phyloP scores from a whole-genome alignment of 805 yeast species.

The Brettanomyces naardenensis region DNA sequence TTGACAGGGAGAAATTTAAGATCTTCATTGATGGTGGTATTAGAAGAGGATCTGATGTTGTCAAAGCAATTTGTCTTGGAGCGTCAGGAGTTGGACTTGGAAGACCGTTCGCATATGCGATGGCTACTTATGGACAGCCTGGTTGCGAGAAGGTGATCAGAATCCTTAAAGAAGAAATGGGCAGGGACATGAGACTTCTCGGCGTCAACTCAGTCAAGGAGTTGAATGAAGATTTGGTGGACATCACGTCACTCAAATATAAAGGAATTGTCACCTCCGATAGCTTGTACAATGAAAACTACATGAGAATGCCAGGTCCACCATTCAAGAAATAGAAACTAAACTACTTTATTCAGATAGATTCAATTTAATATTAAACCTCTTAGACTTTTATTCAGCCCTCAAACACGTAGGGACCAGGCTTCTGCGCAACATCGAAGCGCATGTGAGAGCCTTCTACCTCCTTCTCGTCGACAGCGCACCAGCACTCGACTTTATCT shows the following conservation, averaged over 20 bases:
- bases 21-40: constrained; percentile 73
- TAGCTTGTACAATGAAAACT: constrained; percentile 45
- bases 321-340: constrained; percentile 7
- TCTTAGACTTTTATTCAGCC: too few relatives aligned
- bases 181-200: constrained; percentile 51
- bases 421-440: constrained; percentile 43
- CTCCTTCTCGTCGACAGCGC: constrained; percentile 46
- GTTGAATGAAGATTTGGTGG: constrained; percentile 31
- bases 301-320: constrained; percentile 24
- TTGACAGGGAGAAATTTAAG: constrained; percentile 42
- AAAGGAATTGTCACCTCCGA: constrained; percentile 45
- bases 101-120: constrained; percentile 68
- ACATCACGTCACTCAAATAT: constrained; percentile 26
- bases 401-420: constrained; percentile 52
- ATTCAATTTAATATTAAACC: too few relatives aligned
- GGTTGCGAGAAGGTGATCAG: constrained; percentile 54
- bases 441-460: constrained; percentile 43
- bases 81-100: constrained; percentile 62
- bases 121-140: constrained; percentile 69
- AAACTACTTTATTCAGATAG: background rate
- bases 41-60: constrained; percentile 67
- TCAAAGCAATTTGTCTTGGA: constrained; percentile 70
- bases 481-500: constrained; percentile 60
- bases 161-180: constrained; percentile 43
- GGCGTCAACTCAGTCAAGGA: constrained; percentile 48